Evolutionary conservation across 345 rosid genomes (phyloP).

Genomic region (Citrus sp.): DNA sequence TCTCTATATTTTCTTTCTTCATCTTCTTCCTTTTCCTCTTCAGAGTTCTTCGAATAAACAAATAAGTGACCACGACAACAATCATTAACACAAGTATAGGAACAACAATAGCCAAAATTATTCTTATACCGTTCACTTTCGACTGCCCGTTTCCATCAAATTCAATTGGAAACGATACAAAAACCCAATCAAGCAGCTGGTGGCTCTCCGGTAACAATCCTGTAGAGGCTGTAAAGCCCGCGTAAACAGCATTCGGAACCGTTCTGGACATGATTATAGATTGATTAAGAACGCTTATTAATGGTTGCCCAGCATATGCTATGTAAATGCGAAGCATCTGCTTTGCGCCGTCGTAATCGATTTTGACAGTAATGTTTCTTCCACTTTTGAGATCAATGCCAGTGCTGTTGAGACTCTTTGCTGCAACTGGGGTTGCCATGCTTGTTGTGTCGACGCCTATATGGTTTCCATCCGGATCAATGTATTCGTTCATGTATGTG

Average conservation of each 20-base stretch:
- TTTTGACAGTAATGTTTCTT: conserved; percentile 19
- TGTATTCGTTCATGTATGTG: conserved; percentile 38
- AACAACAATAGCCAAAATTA: conserved; percentile 11
- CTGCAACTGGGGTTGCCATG: conserved; percentile 13
- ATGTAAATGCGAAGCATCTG: conserved; percentile 18
- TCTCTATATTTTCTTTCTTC: conserved; percentile 24
- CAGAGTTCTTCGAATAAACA: not conserved
- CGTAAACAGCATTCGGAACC: conserved; percentile 26
- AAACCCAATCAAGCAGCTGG: conserved; percentile 26
- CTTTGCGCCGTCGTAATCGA: conserved; percentile 20
- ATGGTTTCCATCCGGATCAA: conserved; percentile 35
- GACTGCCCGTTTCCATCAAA: not conserved
- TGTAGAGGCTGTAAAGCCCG: conserved; percentile 38
- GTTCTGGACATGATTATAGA: conserved; percentile 23
- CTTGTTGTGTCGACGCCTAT: conserved; percentile 30
- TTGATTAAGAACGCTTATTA: conserved; percentile 27
- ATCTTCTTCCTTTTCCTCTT: conserved; percentile 8
- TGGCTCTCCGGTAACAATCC: conserved; percentile 30
- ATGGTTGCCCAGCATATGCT: conserved; percentile 31
- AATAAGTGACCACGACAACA: not conserved
- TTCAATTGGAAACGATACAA: conserved; percentile 8
- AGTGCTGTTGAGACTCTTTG: conserved; percentile 20
- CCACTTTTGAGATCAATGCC: conserved; percentile 43
- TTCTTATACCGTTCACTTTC: conserved; percentile 1
- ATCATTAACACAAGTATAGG: conserved; percentile 14